Conservation (phyloP, 352 stramenopile genomes). For the Globisporangium canariense region DNA sequence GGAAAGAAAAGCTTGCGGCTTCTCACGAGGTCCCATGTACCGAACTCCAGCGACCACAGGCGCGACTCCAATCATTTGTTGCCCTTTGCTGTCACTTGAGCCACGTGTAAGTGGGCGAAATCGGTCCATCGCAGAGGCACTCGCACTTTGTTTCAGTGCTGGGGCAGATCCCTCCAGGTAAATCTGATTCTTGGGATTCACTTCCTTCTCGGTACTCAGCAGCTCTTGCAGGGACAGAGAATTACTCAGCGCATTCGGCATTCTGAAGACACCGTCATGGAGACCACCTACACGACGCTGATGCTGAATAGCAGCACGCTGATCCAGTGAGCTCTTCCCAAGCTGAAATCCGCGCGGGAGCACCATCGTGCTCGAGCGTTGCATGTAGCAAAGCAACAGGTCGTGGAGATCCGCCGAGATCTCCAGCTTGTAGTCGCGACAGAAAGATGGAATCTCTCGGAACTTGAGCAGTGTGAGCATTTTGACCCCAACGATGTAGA, state of each 20-base stretch:
- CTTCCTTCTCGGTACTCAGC: constrained; percentile 15
- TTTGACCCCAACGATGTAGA: constrained; percentile 71
- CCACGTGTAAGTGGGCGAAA: constrained; percentile 35
- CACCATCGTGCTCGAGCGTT: constrained; percentile 49
- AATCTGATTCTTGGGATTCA: constrained; percentile 21
- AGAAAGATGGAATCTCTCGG: constrained; percentile 68
- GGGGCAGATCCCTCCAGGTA: constrained; percentile 33
- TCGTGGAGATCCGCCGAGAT: constrained; percentile 41
- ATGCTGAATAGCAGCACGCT: constrained; percentile 35
- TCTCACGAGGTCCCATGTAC: constrained; percentile 22
- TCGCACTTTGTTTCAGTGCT: constrained; percentile 30
- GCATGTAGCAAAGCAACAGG: constrained; percentile 56
- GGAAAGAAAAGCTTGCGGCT: constrained; percentile 18
- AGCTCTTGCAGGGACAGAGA: constrained; percentile 50
- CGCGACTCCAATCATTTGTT: neutral
- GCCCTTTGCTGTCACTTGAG: neutral
- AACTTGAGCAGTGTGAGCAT: constrained; percentile 54
- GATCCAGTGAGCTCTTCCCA: constrained; percentile 47
- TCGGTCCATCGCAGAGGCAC: constrained; percentile 34
- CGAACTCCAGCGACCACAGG: constrained; percentile 36
- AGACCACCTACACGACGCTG: constrained; percentile 39
- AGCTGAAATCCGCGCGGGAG: constrained; percentile 55
- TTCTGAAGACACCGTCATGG: constrained; percentile 46
- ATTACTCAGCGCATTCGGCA: constrained; percentile 23
- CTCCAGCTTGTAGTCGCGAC: constrained; percentile 76